Evolutionary conservation across 257 asterid species (phyloP).

Genomic region (Solanum piurae): DNA sequence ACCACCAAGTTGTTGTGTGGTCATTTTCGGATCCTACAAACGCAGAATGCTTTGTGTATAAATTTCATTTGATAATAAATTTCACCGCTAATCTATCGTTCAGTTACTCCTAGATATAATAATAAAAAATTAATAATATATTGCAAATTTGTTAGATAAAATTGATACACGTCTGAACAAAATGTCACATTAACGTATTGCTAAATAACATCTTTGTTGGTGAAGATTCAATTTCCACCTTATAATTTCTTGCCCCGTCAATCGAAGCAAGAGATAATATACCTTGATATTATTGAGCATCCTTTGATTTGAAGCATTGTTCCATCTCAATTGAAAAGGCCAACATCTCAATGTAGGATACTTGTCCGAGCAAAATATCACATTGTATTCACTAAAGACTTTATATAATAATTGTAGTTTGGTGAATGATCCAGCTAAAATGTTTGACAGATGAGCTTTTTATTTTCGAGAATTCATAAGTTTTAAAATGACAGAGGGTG

Average conservation of each 20-base stretch:
- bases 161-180: too few relatives aligned
- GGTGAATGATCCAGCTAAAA: neutral
- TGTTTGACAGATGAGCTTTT: neutral
- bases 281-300: neutral
- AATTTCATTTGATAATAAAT: too few relatives aligned
- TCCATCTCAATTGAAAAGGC: neutral
- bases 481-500: neutral
- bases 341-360: neutral
- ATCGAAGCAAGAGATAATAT: neutral
- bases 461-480: neutral
- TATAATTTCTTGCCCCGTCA: neutral
- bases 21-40: neutral
- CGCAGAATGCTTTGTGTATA: neutral
- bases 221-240: neutral
- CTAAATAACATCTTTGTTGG: neutral
- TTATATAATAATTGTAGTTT: too few relatives aligned
- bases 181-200: neutral
- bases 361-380: too few relatives aligned
- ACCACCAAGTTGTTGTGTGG: neutral
- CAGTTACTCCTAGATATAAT: neutral
- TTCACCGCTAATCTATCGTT: too few relatives aligned
- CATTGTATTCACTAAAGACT: too few relatives aligned
- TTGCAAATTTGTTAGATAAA: too few relatives aligned
- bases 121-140: too few relatives aligned
- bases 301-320: neutral